A percentile compares a stretch with the other conserved stretches of the same genome.
Conservation (phyloP, 805 yeast genomes). For the Komagataella pastoris region DNA sequence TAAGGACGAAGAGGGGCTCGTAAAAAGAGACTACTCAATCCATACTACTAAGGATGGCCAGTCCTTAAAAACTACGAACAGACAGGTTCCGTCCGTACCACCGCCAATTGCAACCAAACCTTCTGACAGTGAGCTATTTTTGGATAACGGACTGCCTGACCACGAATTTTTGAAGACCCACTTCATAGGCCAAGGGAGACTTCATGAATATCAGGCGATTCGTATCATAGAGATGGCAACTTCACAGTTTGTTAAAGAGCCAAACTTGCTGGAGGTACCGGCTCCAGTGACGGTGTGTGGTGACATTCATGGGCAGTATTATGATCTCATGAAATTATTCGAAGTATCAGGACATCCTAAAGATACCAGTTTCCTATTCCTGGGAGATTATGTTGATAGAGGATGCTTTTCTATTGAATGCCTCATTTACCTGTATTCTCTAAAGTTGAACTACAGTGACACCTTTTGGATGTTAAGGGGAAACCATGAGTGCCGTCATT, state of each 20-base stretch:
- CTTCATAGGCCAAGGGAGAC: conserved; percentile 69
- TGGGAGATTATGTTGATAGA: conserved; percentile 94
- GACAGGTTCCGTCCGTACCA: conserved; percentile 41
- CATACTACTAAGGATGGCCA: conserved; percentile 48
- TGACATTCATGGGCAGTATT: conserved; percentile 94
- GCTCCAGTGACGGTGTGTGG: conserved; percentile 97
- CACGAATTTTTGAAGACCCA: conserved; percentile 59
- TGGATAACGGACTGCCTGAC: conserved; percentile 54
- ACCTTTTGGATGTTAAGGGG: conserved; percentile 81
- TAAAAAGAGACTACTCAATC: conserved; percentile 21
- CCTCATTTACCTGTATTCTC: conserved; percentile 58
- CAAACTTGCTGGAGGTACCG: conserved; percentile 67
- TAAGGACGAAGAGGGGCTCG: conserved; percentile 14
- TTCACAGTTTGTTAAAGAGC: conserved; percentile 49
- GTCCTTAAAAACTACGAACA: conserved; percentile 36
- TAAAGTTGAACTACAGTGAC: conserved; percentile 64
- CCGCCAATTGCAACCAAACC: conserved; percentile 62
- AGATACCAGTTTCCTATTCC: conserved; percentile 62
- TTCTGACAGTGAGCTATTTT: conserved; percentile 53
- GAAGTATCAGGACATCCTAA: conserved; percentile 89
- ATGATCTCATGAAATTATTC: conserved; percentile 77
- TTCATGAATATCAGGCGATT: conserved; percentile 57
- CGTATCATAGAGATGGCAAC: conserved; percentile 57
- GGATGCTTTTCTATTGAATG: conserved; percentile 86
- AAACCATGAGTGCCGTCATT: conserved; percentile 88